These are phyloP conservation scores for Rhizophora mangle DNA, from an alignment of 345 rosid genomes.

Conservation along the genomic window DNA sequence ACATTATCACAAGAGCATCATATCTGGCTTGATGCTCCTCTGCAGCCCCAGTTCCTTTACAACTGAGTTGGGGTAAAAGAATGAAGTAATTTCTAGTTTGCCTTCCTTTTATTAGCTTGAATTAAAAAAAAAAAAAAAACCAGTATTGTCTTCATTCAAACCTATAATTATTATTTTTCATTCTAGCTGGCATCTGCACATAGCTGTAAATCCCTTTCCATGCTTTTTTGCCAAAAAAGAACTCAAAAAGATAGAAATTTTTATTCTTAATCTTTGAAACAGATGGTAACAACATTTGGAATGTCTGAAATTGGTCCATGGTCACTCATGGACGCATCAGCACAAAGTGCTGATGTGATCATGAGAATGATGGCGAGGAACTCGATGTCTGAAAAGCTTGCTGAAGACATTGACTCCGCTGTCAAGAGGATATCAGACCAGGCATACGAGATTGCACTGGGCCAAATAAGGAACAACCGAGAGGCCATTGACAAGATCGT, in stretches of 20 bases:
- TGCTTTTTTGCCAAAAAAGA: neutral
- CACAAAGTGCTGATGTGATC: constrained; percentile 74
- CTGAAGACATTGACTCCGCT: constrained; percentile 82
- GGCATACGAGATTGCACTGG: constrained; percentile 77
- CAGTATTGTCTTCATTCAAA: too few relatives aligned
- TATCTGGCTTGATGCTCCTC: too few relatives aligned
- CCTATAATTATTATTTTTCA: too few relatives aligned
- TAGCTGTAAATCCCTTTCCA: neutral
- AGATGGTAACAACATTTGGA: constrained; percentile 98
- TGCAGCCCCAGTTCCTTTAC: too few relatives aligned
- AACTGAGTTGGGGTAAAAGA: too few relatives aligned
- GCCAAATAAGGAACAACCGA: constrained; percentile 80
- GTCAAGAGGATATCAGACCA: constrained; percentile 75
- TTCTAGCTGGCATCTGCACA: neutral
- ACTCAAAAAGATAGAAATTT: neutral
- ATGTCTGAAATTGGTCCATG: constrained; percentile 99
- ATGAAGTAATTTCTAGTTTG: too few relatives aligned
- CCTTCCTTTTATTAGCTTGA: too few relatives aligned
- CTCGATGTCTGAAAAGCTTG: constrained; percentile 97
- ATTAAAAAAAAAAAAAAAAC: too few relatives aligned
- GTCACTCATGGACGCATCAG: constrained; percentile 86
- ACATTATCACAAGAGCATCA: too few relatives aligned
- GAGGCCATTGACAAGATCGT: constrained; percentile 96
- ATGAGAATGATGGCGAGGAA: constrained; percentile 99
- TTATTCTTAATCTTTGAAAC: constrained; percentile 14